Evolutionary conservation across 2,329 filamentous ascomycete genomes (phyloP).

Genomic region (Neofusicoccum umdonicola): DNA sequence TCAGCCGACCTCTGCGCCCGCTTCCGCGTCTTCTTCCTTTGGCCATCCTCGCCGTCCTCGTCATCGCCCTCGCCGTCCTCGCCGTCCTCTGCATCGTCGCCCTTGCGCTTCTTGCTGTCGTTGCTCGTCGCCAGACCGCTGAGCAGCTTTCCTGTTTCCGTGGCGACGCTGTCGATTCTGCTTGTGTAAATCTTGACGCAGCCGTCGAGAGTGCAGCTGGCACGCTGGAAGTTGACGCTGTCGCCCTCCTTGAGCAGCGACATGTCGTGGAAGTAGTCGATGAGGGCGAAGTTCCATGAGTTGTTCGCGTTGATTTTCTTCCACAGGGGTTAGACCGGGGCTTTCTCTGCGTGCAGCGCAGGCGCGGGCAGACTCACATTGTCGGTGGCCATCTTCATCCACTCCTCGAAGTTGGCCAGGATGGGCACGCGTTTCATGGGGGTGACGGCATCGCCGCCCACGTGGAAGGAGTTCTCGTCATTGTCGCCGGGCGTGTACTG

Average conservation of each 20-base stretch:
- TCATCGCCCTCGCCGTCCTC: slow-evolving; percentile 61
- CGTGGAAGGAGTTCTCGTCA: slow-evolving; percentile 58
- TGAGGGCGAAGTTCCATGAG: slow-evolving; percentile 99
- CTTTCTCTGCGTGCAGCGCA: neutral
- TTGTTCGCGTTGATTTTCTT: slow-evolving; percentile 87
- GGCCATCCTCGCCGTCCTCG: slow-evolving; percentile 57
- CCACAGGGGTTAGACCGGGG: slow-evolving; percentile 18
- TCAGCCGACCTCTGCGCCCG: slow-evolving; percentile 83
- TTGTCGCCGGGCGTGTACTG: slow-evolving; percentile 49
- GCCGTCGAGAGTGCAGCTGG: slow-evolving; percentile 93
- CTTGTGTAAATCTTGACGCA: slow-evolving; percentile 99
- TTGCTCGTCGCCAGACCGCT: slow-evolving; percentile 89
- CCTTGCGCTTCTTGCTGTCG: slow-evolving; percentile 51
- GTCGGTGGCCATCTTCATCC: slow-evolving; percentile 99
- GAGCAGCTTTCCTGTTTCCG: slow-evolving; percentile 90
- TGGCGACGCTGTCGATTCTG: slow-evolving; percentile 95
- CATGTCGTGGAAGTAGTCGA: slow-evolving; percentile 99
- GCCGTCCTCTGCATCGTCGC: slow-evolving; percentile 34
- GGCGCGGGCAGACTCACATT: slow-evolving; percentile 51
- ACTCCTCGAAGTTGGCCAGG: slow-evolving; percentile 97
- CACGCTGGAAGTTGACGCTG: slow-evolving; percentile 97
- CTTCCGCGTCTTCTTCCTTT: slow-evolving; percentile 65
- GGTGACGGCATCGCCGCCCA: slow-evolving; percentile 75
- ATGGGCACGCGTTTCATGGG: slow-evolving; percentile 94
- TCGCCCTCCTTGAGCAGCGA: slow-evolving; percentile 93